Evolutionary conservation across 495 filamentous ascomycete genomes (phyloP).

Genomic region (Tuber magnatum): DNA sequence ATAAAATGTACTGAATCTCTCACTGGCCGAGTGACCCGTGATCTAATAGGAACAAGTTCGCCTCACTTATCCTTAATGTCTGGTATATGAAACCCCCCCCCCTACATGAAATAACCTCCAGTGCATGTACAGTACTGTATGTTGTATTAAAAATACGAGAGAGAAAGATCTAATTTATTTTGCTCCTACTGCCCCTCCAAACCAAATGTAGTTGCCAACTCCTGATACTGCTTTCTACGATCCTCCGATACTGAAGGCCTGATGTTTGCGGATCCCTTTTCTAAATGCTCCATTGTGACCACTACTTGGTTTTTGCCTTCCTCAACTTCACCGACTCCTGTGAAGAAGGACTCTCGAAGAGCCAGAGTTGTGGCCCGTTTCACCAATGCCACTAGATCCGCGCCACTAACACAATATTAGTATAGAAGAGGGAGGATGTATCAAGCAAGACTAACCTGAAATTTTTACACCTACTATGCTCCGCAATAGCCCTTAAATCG

Average conservation of each 20-base stretch:
- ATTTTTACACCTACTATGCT: slow-evolving; percentile 60
- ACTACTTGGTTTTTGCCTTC: neutral
- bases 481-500: slow-evolving; percentile 54
- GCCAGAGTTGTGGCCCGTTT: slow-evolving; percentile 45
- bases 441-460: slow-evolving; percentile 49
- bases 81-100: too few species aligned
- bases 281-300: slow-evolving; percentile 66
- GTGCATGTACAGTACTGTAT: too few species aligned
- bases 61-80: too few species aligned
- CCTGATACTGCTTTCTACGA: slow-evolving; percentile 57
- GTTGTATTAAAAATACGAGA: too few species aligned
- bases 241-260: slow-evolving; percentile 45
- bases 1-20: too few species aligned
- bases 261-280: slow-evolving; percentile 61
- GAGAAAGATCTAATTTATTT: slow-evolving; percentile 4
- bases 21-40: too few species aligned
- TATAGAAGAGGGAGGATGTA: too few species aligned
- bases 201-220: slow-evolving; percentile 45
- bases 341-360: slow-evolving; percentile 27
- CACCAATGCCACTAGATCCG: slow-evolving; percentile 73
- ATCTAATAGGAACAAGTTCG: too few species aligned
- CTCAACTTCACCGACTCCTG: slow-evolving; percentile 32
- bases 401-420: slow-evolving; percentile 49
- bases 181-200: slow-evolving; percentile 17
- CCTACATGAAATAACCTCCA: too few species aligned